Evolutionary conservation across 805 yeast genomes (phyloP).

Genomic region (Yarrowia keelungensis): DNA sequence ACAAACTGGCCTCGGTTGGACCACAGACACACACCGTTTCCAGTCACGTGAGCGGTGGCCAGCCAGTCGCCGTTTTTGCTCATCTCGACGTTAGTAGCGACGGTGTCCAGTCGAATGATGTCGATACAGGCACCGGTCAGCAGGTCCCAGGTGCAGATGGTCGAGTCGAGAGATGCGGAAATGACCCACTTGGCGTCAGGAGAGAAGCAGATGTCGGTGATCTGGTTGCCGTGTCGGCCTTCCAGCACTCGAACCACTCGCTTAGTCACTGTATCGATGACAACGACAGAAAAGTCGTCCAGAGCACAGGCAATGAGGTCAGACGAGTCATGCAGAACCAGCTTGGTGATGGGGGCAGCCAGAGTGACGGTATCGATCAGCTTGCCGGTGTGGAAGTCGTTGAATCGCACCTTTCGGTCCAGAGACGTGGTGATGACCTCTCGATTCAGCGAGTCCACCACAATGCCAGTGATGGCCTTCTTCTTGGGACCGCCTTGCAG

Average conservation of each 20-base stretch:
- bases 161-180: conserved; percentile 80
- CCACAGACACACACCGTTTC: conserved; percentile 92
- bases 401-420: conserved; percentile 88
- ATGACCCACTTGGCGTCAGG: conserved; percentile 97
- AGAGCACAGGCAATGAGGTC: conserved; percentile 84
- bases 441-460: conserved; percentile 88
- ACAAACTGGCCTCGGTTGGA: conserved; percentile 88
- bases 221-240: conserved; percentile 83
- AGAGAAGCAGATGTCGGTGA: conserved; percentile 86
- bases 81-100: conserved; percentile 80
- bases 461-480: conserved; percentile 84
- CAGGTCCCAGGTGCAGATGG: conserved; percentile 94
- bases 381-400: conserved; percentile 77
- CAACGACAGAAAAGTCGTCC: conserved; percentile 84
- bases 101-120: conserved; percentile 77
- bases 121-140: conserved; percentile 98
- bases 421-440: conserved; percentile 85
- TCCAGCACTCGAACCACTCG: conserved; percentile 82
- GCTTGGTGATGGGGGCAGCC: conserved; percentile 76
- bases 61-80: conserved; percentile 88
- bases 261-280: conserved; percentile 82
- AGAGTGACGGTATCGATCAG: conserved; percentile 70
- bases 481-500: conserved; percentile 66
- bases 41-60: conserved; percentile 91
- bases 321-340: conserved; percentile 81